phyloP scores from a whole-genome alignment of 345 rosid species.

The Laguncularia racemosa region DNA sequence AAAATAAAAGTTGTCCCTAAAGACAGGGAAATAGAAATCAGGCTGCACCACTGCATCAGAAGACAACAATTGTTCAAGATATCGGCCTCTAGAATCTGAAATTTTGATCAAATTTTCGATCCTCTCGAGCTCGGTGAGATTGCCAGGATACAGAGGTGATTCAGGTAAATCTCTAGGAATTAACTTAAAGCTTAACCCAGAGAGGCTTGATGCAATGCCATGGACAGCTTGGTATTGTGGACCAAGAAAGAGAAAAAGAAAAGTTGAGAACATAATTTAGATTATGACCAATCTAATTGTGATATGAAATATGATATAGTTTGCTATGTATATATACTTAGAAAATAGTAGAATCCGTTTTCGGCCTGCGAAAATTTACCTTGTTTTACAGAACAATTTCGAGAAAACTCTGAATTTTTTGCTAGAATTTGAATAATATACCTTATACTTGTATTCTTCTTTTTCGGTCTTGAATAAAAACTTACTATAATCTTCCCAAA shows the following conservation, averaged over 20 bases:
- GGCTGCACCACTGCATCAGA: not conserved
- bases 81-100: not conserved
- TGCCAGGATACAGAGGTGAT: slow-evolving; percentile 19
- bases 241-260: not conserved
- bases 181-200: slow-evolving; percentile 11
- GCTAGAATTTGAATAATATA: too few relatives aligned
- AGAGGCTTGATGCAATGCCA: not conserved
- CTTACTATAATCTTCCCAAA: too few relatives aligned
- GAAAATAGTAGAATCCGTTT: too few relatives aligned
- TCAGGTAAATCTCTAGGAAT: slow-evolving; percentile 16
- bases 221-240: not conserved
- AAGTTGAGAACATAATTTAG: not conserved
- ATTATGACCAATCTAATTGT: too few relatives aligned
- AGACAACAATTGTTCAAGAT: not conserved
- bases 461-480: too few relatives aligned
- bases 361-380: too few relatives aligned
- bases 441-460: too few relatives aligned
- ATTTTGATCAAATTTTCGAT: not conserved
- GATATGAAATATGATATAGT: too few relatives aligned
- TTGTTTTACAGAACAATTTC: too few relatives aligned
- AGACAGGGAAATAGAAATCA: not conserved
- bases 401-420: too few relatives aligned
- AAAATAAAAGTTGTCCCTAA: not conserved
- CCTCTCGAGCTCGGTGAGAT: slow-evolving; percentile 12
- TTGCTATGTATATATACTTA: too few relatives aligned